Evolutionary conservation across 2,329 filamentous ascomycete species (phyloP).

Genomic region (Elsinoe fawcettii): DNA sequence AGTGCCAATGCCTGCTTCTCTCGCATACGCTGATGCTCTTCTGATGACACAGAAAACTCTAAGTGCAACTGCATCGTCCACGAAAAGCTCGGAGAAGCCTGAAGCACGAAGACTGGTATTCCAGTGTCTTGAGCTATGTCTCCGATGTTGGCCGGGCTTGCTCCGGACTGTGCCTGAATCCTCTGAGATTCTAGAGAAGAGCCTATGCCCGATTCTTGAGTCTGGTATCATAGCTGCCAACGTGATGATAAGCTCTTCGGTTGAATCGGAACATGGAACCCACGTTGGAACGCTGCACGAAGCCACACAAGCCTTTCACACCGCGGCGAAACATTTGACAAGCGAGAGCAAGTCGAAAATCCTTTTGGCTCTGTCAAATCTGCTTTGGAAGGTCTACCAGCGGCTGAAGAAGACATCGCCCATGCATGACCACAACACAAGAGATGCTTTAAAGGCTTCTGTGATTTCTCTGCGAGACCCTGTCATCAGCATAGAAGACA

Average conservation of each 20-base stretch:
- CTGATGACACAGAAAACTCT: neutral
- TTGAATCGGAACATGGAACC: neutral
- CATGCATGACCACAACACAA: neutral
- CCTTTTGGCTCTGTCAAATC: conserved; percentile 4
- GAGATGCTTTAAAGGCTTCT: neutral
- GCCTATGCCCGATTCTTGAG: neutral
- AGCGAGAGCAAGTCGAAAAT: neutral
- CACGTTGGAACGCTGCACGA: neutral
- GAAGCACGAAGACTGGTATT: neutral
- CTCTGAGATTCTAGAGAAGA: neutral
- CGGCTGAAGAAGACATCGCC: neutral
- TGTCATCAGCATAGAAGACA: neutral
- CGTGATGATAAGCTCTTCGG: neutral
- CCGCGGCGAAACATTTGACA: neutral
- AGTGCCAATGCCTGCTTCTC: neutral
- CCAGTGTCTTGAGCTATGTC: neutral
- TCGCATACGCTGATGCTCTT: neutral
- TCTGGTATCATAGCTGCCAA: neutral
- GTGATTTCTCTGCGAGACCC: neutral
- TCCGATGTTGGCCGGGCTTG: neutral
- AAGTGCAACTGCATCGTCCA: neutral
- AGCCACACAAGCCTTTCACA: neutral
- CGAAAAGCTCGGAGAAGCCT: neutral
- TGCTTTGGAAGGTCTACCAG: conserved; percentile 10
- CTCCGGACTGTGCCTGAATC: neutral